Percentiles rank a stretch among this genome's conserved stretches.
Conservation (phyloP, 2,329 filamentous ascomycete species). For the Neofusicoccum umdonicola region DNA sequence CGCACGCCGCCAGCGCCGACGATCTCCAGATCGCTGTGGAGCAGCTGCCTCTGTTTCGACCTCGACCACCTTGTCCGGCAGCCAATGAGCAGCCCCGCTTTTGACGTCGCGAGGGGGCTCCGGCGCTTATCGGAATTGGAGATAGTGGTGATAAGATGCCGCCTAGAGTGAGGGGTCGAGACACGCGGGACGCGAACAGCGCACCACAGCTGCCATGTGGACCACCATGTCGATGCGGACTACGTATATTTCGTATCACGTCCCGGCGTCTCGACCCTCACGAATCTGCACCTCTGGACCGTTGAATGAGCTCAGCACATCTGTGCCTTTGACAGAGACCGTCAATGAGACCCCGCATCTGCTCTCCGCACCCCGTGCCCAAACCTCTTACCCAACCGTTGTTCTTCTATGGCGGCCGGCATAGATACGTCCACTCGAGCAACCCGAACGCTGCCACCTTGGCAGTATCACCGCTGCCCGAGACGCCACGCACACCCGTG, state of each 20-base stretch:
- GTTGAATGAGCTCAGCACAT: not conserved
- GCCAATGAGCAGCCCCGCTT: not conserved
- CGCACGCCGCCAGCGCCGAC: not conserved
- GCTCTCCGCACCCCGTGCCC: not conserved
- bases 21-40: constrained; percentile 8
- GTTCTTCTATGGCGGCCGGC: not conserved
- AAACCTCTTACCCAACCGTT: not conserved
- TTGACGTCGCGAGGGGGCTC: not conserved
- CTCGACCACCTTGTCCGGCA: not conserved
- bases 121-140: not conserved
- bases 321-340: not conserved
- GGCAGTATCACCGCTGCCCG: not conserved
- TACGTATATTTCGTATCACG: not conserved
- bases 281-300: not conserved
- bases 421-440: constrained; percentile 7
- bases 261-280: not conserved
- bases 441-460: constrained; percentile 4
- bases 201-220: not conserved
- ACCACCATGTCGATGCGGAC: not conserved
- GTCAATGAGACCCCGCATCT: constrained; percentile 7
- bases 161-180: constrained; percentile 3
- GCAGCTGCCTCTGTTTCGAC: not conserved
- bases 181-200: not conserved
- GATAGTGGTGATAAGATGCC: constrained; percentile 8
- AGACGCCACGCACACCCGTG: not conserved